These are phyloP conservation scores for Prillingera fragicola DNA, from an alignment of 1,284 basidiomycete species.

Conservation along the genomic window DNA sequence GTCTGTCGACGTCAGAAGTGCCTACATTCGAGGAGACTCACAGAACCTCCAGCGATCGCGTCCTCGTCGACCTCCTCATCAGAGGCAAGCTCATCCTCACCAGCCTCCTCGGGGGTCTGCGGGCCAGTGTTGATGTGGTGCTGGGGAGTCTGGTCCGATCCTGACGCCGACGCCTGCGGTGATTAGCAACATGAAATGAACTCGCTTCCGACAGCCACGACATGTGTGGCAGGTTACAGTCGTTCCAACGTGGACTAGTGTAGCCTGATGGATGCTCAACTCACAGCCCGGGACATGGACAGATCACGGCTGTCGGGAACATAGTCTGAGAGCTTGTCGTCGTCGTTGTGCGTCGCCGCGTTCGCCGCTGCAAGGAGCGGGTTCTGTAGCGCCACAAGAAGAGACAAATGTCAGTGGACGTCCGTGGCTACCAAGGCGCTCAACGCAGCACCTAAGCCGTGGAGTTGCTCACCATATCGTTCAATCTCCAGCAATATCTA, in stretches of 20 bases:
- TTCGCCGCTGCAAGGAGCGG: slow-evolving; percentile 42
- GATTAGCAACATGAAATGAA: slow-evolving; percentile 1
- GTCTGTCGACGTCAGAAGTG: not conserved
- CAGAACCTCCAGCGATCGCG: slow-evolving; percentile 11
- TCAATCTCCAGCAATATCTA: too few relatives aligned
- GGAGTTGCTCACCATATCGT: too few relatives aligned
- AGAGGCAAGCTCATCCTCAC: slow-evolving; percentile 31
- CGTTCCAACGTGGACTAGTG: not conserved
- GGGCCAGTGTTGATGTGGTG: slow-evolving; percentile 41
- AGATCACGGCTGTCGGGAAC: slow-evolving; percentile 43
- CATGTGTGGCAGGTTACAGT: not conserved
- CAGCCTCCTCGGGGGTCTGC: slow-evolving; percentile 24
- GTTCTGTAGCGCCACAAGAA: slow-evolving; percentile 25
- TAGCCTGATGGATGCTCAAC: slow-evolving; percentile 11
- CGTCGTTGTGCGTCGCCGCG: slow-evolving; percentile 29
- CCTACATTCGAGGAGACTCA: slow-evolving; percentile 3
- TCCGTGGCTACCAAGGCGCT: too few relatives aligned
- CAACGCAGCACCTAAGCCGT: too few relatives aligned
- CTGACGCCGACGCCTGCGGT: slow-evolving; percentile 34
- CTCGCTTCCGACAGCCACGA: not conserved
- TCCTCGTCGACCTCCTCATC: slow-evolving; percentile 31
- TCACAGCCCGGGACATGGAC: slow-evolving; percentile 43
- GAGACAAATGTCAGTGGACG: not conserved
- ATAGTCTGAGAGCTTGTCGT: slow-evolving; percentile 47
- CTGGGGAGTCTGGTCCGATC: slow-evolving; percentile 30